Conservation (phyloP, 805 yeast species). For the Candida sithepensis region DNA sequence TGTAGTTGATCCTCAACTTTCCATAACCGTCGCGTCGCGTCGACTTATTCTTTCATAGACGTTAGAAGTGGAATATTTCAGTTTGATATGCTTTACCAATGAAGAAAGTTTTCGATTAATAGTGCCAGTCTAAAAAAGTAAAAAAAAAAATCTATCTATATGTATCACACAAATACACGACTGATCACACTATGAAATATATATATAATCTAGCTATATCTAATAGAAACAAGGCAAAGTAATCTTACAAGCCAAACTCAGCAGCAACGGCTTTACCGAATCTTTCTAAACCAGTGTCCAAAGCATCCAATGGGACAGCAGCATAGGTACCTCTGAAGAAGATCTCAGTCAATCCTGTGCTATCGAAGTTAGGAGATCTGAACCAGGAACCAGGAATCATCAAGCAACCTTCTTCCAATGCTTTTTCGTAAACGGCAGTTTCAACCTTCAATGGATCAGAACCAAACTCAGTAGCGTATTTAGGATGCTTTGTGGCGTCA, state of each 20-base stretch:
- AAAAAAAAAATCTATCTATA: not conserved
- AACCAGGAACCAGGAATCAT: conserved; percentile 88
- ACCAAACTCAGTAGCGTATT: conserved; percentile 52
- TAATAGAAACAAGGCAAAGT: not conserved
- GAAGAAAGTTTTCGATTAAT: not conserved
- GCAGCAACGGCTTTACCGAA: conserved; percentile 60
- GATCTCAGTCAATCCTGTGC: conserved; percentile 43
- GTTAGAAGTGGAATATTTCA: no score
- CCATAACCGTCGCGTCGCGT: no score
- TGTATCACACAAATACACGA: not conserved
- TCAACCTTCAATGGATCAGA: conserved; percentile 65
- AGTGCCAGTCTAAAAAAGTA: not conserved
- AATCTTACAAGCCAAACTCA: conserved; percentile 43
- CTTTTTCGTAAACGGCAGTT: conserved; percentile 56
- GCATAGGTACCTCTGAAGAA: conserved; percentile 89
- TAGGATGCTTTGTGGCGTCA: conserved; percentile 80
- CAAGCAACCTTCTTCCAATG: conserved; percentile 56
- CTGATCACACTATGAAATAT: not conserved
- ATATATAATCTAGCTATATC: conserved; percentile 1
- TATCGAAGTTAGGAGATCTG: conserved; percentile 48
- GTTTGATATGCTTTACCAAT: no score
- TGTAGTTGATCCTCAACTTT: not conserved
- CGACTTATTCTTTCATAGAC: no score
- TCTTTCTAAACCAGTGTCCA: conserved; percentile 59
- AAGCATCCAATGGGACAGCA: conserved; percentile 69